phyloP scores from a whole-genome alignment of 768 basidiomycete species.

The Amanita pseudoporphyria region DNA sequence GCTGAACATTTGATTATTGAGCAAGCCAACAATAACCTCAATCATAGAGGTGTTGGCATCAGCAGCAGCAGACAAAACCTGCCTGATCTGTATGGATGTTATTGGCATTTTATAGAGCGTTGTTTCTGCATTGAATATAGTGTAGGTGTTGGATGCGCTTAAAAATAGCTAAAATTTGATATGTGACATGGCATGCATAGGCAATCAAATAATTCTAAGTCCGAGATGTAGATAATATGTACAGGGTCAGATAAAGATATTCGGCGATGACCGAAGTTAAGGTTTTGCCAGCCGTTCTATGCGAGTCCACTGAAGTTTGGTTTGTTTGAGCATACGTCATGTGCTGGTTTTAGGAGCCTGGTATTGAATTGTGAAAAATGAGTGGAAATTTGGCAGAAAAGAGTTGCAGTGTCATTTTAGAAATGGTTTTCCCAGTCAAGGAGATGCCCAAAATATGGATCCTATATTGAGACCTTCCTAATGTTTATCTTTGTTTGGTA shows the following conservation, averaged over 20 bases:
- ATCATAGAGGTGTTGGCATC: not conserved
- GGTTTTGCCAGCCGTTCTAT: constrained; percentile 1
- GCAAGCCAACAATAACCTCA: not conserved
- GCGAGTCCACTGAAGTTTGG: constrained; percentile 3
- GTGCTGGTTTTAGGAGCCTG: no score
- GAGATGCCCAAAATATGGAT: no score
- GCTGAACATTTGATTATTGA: not conserved
- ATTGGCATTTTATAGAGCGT: not conserved
- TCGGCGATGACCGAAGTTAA: not conserved
- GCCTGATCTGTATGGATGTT: not conserved
- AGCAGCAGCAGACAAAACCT: not conserved
- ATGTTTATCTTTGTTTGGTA: no score
- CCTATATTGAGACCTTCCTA: no score
- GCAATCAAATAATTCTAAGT: not conserved
- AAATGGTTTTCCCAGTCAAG: no score
- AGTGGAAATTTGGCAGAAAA: no score
- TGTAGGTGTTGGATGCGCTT: not conserved
- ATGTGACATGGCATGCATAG: not conserved
- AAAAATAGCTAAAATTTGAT: not conserved
- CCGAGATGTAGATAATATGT: not conserved
- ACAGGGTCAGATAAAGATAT: not conserved
- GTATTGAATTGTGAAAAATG: no score
- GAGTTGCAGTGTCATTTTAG: no score
- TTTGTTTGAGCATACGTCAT: constrained; percentile 1
- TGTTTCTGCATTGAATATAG: no score